Evolutionary conservation across 2,329 filamentous ascomycete species (phyloP).

Genomic region (Calonectria pseudoreteaudii): DNA sequence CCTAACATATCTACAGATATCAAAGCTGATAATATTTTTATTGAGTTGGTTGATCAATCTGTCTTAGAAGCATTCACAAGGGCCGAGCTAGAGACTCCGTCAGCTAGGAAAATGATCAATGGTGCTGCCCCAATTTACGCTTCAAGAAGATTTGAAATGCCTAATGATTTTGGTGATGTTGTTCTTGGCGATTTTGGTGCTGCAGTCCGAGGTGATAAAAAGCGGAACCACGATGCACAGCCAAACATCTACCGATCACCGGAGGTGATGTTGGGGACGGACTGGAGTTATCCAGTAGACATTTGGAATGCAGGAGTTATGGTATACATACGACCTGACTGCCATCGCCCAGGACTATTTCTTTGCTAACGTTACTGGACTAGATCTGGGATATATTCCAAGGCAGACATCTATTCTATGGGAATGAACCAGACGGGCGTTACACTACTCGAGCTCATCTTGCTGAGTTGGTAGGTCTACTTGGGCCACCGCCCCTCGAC

Average conservation of each 20-base stretch:
- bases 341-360: no score
- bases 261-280: slow-evolving; percentile 39
- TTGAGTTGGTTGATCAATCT: slow-evolving; percentile 22
- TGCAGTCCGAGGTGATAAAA: slow-evolving; percentile 3
- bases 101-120: not conserved
- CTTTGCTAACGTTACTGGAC: no score
- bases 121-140: not conserved
- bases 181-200: slow-evolving; percentile 10
- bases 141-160: not conserved
- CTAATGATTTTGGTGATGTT: not conserved
- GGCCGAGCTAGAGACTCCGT: not conserved
- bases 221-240: slow-evolving; percentile 33
- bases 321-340: slow-evolving; percentile 1
- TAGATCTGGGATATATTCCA: slow-evolving; percentile 41
- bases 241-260: slow-evolving; percentile 40
- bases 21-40: slow-evolving; percentile 56
- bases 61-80: slow-evolving; percentile 13
- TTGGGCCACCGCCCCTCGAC: slow-evolving; percentile 39
- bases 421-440: slow-evolving; percentile 13
- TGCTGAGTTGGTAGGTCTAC: slow-evolving; percentile 37
- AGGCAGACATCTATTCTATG: slow-evolving; percentile 38
- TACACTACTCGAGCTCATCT: slow-evolving; percentile 39
- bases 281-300: slow-evolving; percentile 42
- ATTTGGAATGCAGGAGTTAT: slow-evolving; percentile 40
- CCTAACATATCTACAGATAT: slow-evolving; percentile 45